phyloP scores from a whole-genome alignment of 352 stramenopile genomes.

The Globisporangium recalcitrans region DNA sequence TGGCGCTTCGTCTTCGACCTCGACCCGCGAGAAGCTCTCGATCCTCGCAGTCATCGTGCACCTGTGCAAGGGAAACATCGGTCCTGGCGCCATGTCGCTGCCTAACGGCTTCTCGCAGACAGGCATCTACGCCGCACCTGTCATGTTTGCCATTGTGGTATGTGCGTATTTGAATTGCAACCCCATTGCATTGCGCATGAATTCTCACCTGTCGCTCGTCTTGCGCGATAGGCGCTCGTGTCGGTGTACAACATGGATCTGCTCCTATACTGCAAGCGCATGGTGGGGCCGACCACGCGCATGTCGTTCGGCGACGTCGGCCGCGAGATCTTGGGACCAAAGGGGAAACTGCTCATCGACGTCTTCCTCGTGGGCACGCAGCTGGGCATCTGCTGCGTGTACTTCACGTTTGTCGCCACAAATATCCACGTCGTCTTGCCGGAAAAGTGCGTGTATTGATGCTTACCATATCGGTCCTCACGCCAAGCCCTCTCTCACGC shows the following conservation, averaged over 20 bases:
- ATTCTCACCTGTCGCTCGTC: too few species aligned
- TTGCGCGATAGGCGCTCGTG: conserved; percentile 41
- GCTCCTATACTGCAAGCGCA: conserved; percentile 59
- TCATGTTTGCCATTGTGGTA: conserved; percentile 61
- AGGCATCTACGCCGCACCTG: conserved; percentile 49
- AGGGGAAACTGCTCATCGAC: conserved; percentile 68
- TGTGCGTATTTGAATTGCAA: conserved; percentile 18
- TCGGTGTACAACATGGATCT: conserved; percentile 85
- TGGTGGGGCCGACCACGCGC: conserved; percentile 40
- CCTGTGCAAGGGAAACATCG: conserved; percentile 74
- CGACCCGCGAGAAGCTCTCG: conserved; percentile 40
- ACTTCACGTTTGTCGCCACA: conserved; percentile 81
- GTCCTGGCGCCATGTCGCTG: conserved; percentile 71
- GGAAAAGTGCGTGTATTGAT: conserved; percentile 33
- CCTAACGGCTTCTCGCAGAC: conserved; percentile 74
- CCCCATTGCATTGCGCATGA: too few species aligned
- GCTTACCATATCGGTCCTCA: too few species aligned
- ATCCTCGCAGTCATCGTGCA: conserved; percentile 56
- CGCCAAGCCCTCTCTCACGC: too few species aligned
- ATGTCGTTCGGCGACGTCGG: conserved; percentile 79
- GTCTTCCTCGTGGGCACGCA: conserved; percentile 77
- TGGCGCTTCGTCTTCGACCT: not conserved
- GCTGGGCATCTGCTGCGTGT: conserved; percentile 78
- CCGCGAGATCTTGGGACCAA: conserved; percentile 45
- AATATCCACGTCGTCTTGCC: conserved; percentile 77